Conservation (phyloP, 768 basidiomycete genomes). For the Lactarius quietus region DNA sequence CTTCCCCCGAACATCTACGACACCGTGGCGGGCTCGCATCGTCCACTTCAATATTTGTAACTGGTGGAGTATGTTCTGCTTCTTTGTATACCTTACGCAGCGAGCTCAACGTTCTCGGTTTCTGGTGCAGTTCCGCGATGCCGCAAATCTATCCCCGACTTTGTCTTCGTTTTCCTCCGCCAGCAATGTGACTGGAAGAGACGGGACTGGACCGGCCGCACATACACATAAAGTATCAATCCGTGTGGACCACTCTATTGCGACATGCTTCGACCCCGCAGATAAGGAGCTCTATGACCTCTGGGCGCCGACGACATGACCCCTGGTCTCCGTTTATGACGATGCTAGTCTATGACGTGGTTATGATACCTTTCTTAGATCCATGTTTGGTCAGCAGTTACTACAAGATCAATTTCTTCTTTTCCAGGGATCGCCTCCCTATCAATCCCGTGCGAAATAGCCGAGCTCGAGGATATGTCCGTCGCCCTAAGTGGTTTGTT, state of each 20-base stretch:
- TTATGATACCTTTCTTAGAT: not conserved
- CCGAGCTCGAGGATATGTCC: too few species aligned
- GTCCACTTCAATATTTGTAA: slow-evolving; percentile 14
- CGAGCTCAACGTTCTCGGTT: not conserved
- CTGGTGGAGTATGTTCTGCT: slow-evolving; percentile 16
- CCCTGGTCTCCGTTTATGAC: not conserved
- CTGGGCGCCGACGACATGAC: slow-evolving; percentile 54
- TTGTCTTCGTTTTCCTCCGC: slow-evolving; percentile 19
- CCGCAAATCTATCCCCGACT: slow-evolving; percentile 17
- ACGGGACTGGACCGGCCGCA: slow-evolving; percentile 15
- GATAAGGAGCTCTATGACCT: slow-evolving; percentile 77
- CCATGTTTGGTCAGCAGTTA: not conserved
- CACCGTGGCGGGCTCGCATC: slow-evolving; percentile 4
- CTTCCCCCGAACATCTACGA: slow-evolving; percentile 13
- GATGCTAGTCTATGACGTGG: not conserved
- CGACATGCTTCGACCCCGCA: slow-evolving; percentile 70
- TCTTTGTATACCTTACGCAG: not conserved
- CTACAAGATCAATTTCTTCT: not conserved
- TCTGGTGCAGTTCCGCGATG: slow-evolving; percentile 15
- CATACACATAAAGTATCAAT: slow-evolving; percentile 43
- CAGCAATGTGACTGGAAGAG: slow-evolving; percentile 2
- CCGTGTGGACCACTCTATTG: slow-evolving; percentile 60
- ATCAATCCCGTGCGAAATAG: not conserved
- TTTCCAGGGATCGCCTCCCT: not conserved
- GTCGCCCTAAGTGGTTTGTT: too few species aligned